Evolutionary conservation across 2,329 filamentous ascomycete species (phyloP), one percentile per base, ranked within the genome.

Genomic region (Leptographium wingfieldii): DNA sequence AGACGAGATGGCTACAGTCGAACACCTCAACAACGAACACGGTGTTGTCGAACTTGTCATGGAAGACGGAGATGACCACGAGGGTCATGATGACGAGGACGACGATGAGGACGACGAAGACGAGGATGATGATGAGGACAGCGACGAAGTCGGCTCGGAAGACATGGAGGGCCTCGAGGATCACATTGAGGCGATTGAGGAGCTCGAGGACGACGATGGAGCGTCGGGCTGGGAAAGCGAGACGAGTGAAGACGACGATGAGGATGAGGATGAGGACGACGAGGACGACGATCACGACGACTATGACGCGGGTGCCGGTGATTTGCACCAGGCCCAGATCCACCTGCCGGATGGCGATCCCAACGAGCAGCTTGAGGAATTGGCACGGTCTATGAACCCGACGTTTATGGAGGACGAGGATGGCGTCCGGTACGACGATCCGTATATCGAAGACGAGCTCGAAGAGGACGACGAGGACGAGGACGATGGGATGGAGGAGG

Each of bases 1-100:
- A 68, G 89, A 89, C 35, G 57, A 58, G 27, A 92, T 95, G 79
- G 92, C 91, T 6, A 85, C 89, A 46, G 88, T 96, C 57, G 92
- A 96, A 75, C 88, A 83, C 57, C 75, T 86, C 25, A 77, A 82
- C 59, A 83, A 82, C 46, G 81, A 86, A 54, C 79, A 82, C 54
- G 80, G 77, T 29, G 77, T 85, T 59, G 81, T 87, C 61, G 83
- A 87, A 73, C 83, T 97, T 66, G 89, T 95, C 63, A 88, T 96
- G 77, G 87, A 88, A 57, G 83, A 81, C 56, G 78, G 81, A 40
- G 81, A 83, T 4, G 81, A 83, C 3, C 80, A 83, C n/a, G 85
- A 86, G 2, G 84, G 77, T 2, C 78, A 82, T 3, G 76, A 77
- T 9, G 82, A 84, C 1, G 81, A 82, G 16, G 74, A 79, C 7